phyloP scores from a whole-genome alignment of 331 rosid genomes.

The Cydonia oblonga region DNA sequence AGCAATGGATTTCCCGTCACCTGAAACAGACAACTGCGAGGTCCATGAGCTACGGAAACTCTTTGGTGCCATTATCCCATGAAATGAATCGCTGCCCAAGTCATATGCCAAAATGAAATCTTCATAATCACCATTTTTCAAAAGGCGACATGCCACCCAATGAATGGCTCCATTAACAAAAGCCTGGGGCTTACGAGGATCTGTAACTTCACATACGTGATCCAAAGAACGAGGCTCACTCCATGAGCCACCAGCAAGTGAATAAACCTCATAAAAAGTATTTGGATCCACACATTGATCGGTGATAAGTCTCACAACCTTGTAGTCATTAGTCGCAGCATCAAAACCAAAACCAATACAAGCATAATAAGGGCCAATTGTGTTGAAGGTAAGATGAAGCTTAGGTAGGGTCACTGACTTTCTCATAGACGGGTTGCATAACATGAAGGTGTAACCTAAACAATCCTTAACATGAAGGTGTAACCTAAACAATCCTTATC shows the following conservation, averaged over 20 bases:
- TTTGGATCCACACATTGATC: background rate
- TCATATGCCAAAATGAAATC: too few relatives aligned
- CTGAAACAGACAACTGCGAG: background rate
- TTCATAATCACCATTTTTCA: too few relatives aligned
- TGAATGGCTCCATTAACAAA: background rate
- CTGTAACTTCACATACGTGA: background rate
- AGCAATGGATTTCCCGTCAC: background rate
- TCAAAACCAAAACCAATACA: background rate
- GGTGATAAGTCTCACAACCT: conserved; percentile 8
- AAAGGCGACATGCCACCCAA: too few relatives aligned
- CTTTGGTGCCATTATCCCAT: too few relatives aligned
- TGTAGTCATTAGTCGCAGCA: background rate
- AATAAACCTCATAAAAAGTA: too few relatives aligned
- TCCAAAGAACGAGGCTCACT: background rate
- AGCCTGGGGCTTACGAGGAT: background rate
- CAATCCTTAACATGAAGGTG: background rate
- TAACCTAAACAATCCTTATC: background rate
- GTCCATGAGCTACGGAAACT: too few relatives aligned
- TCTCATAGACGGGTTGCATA: conserved; percentile 23
- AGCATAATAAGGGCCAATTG: background rate
- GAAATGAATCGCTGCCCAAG: too few relatives aligned
- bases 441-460: background rate
- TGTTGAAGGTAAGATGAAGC: background rate
- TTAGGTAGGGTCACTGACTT: conserved; percentile 13
- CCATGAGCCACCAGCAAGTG: background rate